These are phyloP conservation scores for Patellaria atrata DNA, from an alignment of 495 filamentous ascomycete genomes.

Conservation along the genomic window DNA sequence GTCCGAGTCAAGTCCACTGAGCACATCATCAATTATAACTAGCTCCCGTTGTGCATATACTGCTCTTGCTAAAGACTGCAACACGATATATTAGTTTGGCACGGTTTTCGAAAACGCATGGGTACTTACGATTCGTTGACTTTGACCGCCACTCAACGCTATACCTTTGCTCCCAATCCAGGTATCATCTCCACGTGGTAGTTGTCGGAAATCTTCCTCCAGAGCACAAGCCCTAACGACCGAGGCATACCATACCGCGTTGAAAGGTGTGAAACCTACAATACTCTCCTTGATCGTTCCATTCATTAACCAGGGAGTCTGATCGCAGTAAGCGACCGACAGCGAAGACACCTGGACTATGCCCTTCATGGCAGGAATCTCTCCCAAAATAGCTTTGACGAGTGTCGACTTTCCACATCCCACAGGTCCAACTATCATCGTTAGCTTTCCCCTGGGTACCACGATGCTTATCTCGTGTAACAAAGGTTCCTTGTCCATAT, in stretches of 20 bases:
- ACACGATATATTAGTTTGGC: slow-evolving; percentile 4
- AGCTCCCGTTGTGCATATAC: slow-evolving; percentile 42
- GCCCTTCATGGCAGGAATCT: slow-evolving; percentile 32
- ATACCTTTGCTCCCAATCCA: slow-evolving; percentile 50
- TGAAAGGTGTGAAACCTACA: slow-evolving; percentile 36
- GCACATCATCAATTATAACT: slow-evolving; percentile 43
- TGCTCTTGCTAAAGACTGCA: slow-evolving; percentile 39
- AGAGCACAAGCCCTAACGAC: slow-evolving; percentile 54
- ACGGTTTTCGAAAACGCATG: slow-evolving; percentile 2
- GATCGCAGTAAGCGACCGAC: slow-evolving; percentile 38
- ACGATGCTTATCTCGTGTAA: slow-evolving; percentile 28
- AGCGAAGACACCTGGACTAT: slow-evolving; percentile 24
- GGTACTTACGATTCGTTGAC: slow-evolving; percentile 42
- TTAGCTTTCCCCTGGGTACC: slow-evolving; percentile 29
- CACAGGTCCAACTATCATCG: slow-evolving; percentile 33
- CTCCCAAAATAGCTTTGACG: slow-evolving; percentile 36
- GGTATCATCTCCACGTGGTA: slow-evolving; percentile 40
- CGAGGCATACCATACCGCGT: slow-evolving; percentile 44
- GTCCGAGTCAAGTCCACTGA: slow-evolving; percentile 45
- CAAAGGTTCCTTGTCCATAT: slow-evolving; percentile 24
- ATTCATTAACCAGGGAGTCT: slow-evolving; percentile 41
- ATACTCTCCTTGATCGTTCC: slow-evolving; percentile 45
- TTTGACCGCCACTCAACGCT: slow-evolving; percentile 51
- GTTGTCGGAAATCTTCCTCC: slow-evolving; percentile 30
- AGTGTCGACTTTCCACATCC: slow-evolving; percentile 39